A percentile compares a stretch with the other conserved stretches of the same genome.
These are phyloP conservation scores for Gardenia jasminoides DNA, from an alignment of 257 asterid genomes.

Conservation along the genomic window DNA sequence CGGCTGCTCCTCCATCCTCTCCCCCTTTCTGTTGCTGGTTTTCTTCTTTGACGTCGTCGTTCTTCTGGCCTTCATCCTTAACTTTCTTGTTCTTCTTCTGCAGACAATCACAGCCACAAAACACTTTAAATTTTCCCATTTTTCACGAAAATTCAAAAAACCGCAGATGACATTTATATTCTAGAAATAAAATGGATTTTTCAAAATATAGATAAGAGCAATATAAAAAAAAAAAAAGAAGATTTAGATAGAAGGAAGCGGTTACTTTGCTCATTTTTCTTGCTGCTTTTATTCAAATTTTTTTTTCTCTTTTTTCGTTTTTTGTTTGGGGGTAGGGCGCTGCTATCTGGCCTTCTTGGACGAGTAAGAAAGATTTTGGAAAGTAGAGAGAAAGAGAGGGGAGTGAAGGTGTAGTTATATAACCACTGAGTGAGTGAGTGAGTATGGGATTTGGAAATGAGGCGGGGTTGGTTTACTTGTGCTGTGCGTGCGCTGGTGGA, in stretches of 20 bases:
- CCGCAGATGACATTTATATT: neutral
- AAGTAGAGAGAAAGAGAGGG: neutral
- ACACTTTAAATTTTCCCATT: neutral
- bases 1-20: slow-evolving; percentile 17
- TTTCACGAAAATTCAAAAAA: neutral
- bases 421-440: neutral
- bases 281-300: neutral
- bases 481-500: too few relatives aligned
- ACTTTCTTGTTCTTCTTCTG: slow-evolving; percentile 33
- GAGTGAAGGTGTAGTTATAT: neutral
- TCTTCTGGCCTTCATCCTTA: neutral
- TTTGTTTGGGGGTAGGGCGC: too few relatives aligned
- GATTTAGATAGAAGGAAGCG: neutral
- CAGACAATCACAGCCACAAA: slow-evolving; percentile 4
- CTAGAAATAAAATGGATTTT: neutral
- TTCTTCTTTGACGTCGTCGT: neutral
- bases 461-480: too few relatives aligned
- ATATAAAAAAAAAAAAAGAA: too few relatives aligned
- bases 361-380: neutral
- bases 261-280: slow-evolving; percentile 23
- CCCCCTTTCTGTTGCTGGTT: neutral
- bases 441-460: too few relatives aligned
- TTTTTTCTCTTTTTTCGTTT: too few relatives aligned
- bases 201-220: neutral
- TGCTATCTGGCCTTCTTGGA: too few relatives aligned